Base-by-base conservation (phyloP, 176 grass and related monocot species). In the Avena insularis region DNA sequence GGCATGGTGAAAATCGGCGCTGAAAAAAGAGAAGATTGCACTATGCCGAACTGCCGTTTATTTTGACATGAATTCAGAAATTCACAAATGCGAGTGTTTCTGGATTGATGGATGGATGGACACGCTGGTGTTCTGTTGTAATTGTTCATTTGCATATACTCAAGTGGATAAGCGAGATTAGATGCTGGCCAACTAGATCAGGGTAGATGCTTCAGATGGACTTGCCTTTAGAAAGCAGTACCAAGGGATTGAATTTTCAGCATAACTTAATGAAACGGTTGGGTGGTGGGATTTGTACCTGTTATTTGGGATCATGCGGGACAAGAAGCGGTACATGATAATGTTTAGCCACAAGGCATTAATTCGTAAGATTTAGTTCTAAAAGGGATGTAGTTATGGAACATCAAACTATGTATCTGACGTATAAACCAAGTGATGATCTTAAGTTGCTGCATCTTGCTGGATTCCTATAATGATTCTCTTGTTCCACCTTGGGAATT, bases 51-150 rank as follows among this genome's bases (percentile, higher is more conserved):
- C 7, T 43, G 40, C 40, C 40, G 40, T 7, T 17, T 36, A 36
- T 12, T 62, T 15, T 2, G 25, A 53, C 85, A 64, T 33, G 23
- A 38, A 27, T 69, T 83, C 43, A 64, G 33, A 29, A 89, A 71
- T 65, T 21, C 7, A 5, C 13, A 31, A 73, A n/a, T 33, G 60
- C 25, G 17, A 79, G 38, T 20, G 40, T 31, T 68, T 25, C 29
- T 14, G 46, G 46, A 48, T 48, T 48, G 5, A 9, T 36, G 27
- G 64, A 68, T 68, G 63, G 63, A 66, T 66, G 51, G 51, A 15
- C 1, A 60, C 14, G 4, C 3, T 43, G 36, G 49, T 0, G 55
- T 21, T 33, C 23, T 12, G 29, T 15, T 36, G 12, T 20, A 19
- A 14, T 11, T 71, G 64, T 70, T 82, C 43, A 58, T 71, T 40